Evolutionary conservation across 2,329 filamentous ascomycete species (phyloP).

Genomic region (Fusarium piperis): DNA sequence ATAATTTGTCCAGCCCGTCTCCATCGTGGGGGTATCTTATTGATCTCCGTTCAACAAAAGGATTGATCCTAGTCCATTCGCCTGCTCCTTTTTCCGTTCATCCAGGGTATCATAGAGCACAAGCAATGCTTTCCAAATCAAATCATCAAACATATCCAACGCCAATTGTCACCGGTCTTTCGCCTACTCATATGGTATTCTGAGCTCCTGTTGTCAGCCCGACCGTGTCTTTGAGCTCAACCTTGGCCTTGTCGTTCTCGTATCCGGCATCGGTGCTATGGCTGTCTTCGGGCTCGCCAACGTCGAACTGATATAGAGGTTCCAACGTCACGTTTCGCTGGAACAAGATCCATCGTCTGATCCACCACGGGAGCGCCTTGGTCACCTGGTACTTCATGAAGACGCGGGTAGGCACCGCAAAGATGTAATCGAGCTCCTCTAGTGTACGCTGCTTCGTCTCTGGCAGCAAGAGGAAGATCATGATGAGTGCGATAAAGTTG

Average conservation of each 20-base stretch:
- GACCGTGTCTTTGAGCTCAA: conserved; percentile 51
- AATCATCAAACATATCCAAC: conserved; percentile 19
- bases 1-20: not conserved
- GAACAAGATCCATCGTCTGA: conserved; percentile 66
- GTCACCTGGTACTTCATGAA: conserved; percentile 67
- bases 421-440: conserved; percentile 68
- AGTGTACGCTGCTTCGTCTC: conserved; percentile 68
- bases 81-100: conserved; percentile 20
- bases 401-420: conserved; percentile 66
- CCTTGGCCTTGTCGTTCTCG: conserved; percentile 51
- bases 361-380: conserved; percentile 68
- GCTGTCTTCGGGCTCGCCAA: conserved; percentile 46
- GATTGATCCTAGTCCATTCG: conserved; percentile 30
- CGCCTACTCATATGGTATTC: conserved; percentile 13
- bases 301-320: conserved; percentile 55
- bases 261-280: conserved; percentile 45
- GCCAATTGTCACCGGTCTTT: conserved; percentile 16
- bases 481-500: conserved; percentile 63
- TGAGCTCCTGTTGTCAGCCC: conserved; percentile 43
- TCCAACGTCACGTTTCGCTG: conserved; percentile 54
- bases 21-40: conserved; percentile 4
- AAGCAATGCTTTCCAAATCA: conserved; percentile 20
- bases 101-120: conserved; percentile 40
- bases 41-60: conserved; percentile 12
- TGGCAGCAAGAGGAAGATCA: conserved; percentile 67